Evolutionary conservation across 495 filamentous ascomycete species (phyloP), one percentile per base, ranked within the genome.

Genomic region (Neurospora africana): DNA sequence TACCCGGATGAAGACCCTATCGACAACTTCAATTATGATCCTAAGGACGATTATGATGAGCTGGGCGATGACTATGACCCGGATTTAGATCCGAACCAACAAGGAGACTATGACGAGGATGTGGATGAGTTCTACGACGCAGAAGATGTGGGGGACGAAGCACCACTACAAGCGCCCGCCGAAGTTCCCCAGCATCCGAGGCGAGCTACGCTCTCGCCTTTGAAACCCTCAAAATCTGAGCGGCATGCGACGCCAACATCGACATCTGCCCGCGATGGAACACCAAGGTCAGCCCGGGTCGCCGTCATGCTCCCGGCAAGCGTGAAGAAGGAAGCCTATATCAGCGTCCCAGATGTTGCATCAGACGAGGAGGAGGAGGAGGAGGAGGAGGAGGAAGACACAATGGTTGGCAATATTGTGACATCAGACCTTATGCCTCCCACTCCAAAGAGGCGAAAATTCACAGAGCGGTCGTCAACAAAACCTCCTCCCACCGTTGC

Each of bases 381-480:
- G 5, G 30, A 33, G 7, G 41, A 71, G 17, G n/a, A 44, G 15
- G 47, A 61, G 11, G 53, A 33, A 65, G 53, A 33, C 4, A 65
- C 53, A 19, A 19, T 33, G 53, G 27, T 9, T 7, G 53, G 27
- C 13, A 65, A 65, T 33, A 67, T 74, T 27, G 43, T 74, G 30
- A 72, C 73, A 21, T 74, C 73, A 15, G 73, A 74, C 17, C 30
- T 74, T 33, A 35, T 65, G 53, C 15, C 53, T 65, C 53, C 53
- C 21, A 39, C 33, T 13, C 69, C 21, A 6, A 40, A 33, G 35
- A 35, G 38, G 38, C 38, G 38, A 21, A 70, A 35, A 61, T 61
- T 65, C 13, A 65, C 53, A 19, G 53, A 65, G 53, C 53, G 53
- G 2, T 33, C 53, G 9, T 17, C 53, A 33, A 65, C 53, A 3